Evolutionary conservation across 2,329 filamentous ascomycete species (phyloP).

Genomic region (Exophiala calicioides): DNA sequence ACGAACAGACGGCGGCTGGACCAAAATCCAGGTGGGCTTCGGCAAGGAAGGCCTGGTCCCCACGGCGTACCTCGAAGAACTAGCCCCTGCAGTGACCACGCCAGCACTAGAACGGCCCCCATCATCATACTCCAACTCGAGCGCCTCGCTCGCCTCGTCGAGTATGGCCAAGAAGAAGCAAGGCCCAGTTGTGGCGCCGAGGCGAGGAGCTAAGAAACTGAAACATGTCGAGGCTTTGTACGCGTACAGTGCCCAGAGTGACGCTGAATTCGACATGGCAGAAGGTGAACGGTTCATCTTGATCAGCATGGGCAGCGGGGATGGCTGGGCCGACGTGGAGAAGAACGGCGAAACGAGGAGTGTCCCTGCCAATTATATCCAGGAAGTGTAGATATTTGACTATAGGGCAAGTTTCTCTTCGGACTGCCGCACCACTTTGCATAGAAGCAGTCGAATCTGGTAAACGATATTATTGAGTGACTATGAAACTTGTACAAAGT

Average conservation of each 20-base stretch:
- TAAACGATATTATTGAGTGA: too few relatives aligned
- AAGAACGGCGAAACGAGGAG: slow-evolving; percentile 76
- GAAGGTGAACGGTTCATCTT: slow-evolving; percentile 93
- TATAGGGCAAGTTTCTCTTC: too few relatives aligned
- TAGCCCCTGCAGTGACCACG: slow-evolving; percentile 44
- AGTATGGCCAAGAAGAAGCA: slow-evolving; percentile 69
- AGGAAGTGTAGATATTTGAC: slow-evolving; percentile 64
- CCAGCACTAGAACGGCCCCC: slow-evolving; percentile 56
- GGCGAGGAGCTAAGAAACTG: slow-evolving; percentile 87
- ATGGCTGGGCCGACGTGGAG: slow-evolving; percentile 97
- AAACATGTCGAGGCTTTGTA: slow-evolving; percentile 93
- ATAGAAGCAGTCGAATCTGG: too few relatives aligned
- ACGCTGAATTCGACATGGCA: slow-evolving; percentile 83
- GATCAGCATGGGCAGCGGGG: slow-evolving; percentile 81
- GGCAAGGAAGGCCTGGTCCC: slow-evolving; percentile 81
- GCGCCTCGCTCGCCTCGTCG: slow-evolving; percentile 64
- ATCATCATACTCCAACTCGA: slow-evolving; percentile 77
- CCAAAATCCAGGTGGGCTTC: slow-evolving; percentile 73
- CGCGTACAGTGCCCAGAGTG: slow-evolving; percentile 82
- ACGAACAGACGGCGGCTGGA: slow-evolving; percentile 84
- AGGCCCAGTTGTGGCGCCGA: slow-evolving; percentile 86
- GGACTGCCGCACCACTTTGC: too few relatives aligned
- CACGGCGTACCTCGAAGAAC: slow-evolving; percentile 76
- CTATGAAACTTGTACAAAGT: too few relatives aligned
- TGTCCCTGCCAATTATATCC: slow-evolving; percentile 91